These are phyloP conservation scores for Silene conica DNA, from an alignment of 148 eudicot species.

Conservation along the genomic window DNA sequence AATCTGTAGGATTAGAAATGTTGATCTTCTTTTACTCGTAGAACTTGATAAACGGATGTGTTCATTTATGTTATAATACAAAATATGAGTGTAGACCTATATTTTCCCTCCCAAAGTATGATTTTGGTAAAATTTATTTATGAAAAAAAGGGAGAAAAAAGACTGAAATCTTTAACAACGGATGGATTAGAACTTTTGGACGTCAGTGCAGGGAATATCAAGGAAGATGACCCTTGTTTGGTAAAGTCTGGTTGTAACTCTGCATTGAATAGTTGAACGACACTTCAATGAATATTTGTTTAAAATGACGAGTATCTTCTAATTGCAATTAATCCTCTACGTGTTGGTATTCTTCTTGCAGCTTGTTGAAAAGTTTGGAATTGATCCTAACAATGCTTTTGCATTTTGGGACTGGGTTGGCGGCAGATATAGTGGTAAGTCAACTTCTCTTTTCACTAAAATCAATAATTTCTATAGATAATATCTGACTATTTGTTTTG, in stretches of 20 bases:
- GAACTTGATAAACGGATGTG: not conserved
- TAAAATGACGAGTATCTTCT: not conserved
- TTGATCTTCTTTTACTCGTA: not conserved
- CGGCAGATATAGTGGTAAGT: conserved; percentile 95
- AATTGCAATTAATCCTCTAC: not conserved
- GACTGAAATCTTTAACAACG: not conserved
- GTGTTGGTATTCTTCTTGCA: conserved; percentile 31
- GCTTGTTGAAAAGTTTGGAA: conserved; percentile 97
- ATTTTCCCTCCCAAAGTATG: not conserved
- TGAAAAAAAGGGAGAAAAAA: not conserved
- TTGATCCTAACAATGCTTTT: conserved; percentile 96
- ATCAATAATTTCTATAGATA: not conserved
- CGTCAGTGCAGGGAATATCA: not conserved
- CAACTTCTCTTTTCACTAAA: conserved; percentile 10
- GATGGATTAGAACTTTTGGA: not conserved
- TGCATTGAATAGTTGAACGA: not conserved
- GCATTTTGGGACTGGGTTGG: conserved; percentile 99
- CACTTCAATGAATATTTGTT: not conserved
- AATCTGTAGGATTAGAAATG: not conserved
- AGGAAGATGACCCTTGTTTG: not conserved
- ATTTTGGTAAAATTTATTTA: no score
- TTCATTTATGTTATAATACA: not conserved
- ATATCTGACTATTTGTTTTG: conserved; percentile 21
- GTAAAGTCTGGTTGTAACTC: not conserved
- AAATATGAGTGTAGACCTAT: not conserved